Percentiles rank a stretch among this genome's conserved stretches.
These are phyloP conservation scores for Schwanniomyces polymorphus DNA, from an alignment of 805 yeast species.

Conservation along the genomic window DNA sequence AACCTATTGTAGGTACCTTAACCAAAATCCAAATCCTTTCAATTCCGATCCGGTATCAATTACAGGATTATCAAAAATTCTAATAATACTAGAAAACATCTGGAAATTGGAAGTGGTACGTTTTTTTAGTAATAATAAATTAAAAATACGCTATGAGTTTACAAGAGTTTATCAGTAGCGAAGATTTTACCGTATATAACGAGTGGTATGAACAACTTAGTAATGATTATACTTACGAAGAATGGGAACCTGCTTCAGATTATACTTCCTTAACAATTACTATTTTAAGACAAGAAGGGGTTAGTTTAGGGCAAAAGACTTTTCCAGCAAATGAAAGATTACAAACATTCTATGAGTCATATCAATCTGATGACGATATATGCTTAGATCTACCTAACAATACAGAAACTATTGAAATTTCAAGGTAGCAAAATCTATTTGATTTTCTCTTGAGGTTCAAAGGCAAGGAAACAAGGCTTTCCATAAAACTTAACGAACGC, in stretches of 20 bases:
- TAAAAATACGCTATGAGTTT: neutral
- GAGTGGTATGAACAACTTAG: neutral
- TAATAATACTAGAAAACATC: too few species aligned
- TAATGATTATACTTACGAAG: neutral
- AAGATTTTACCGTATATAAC: neutral
- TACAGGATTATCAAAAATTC: too few species aligned
- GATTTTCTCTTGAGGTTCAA: neutral
- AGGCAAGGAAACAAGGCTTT: neutral
- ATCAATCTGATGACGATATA: neutral
- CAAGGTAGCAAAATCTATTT: neutral
- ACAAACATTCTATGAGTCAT: neutral
- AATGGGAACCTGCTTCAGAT: neutral
- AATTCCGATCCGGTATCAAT: too few species aligned
- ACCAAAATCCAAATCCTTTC: too few species aligned
- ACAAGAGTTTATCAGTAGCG: neutral
- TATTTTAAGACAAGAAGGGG: neutral
- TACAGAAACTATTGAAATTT: too few species aligned
- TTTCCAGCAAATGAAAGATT: neutral
- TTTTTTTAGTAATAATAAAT: too few species aligned
- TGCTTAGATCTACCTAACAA: neutral
- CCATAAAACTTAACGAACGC: neutral
- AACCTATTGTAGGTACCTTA: too few species aligned
- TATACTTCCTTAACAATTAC: neutral
- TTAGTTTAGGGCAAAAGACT: neutral
- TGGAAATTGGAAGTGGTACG: too few species aligned